These are phyloP conservation scores for Leishmania arabica DNA, from an alignment of 208 protist species.

Conservation along the genomic window DNA sequence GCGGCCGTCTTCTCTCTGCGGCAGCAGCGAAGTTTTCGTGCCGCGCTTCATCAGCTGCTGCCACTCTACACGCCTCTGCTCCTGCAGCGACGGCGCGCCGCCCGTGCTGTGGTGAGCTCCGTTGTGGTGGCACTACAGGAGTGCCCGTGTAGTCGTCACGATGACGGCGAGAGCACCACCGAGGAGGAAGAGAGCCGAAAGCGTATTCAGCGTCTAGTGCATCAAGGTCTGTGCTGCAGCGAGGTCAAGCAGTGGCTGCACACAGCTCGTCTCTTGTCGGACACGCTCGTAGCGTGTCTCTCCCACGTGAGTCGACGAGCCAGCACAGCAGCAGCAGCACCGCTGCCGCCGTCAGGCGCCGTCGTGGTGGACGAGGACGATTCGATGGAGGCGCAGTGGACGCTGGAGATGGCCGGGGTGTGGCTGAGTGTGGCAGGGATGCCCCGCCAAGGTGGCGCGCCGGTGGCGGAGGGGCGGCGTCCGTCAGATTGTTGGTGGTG, in stretches of 20 bases:
- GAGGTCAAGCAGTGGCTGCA: constrained; percentile 4
- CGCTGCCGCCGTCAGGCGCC: neutral
- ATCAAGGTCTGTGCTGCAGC: neutral
- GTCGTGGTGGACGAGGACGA: constrained; percentile 1
- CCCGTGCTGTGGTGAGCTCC: constrained; percentile 1
- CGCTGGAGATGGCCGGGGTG: constrained; percentile 8
- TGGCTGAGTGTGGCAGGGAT: neutral
- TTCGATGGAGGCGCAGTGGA: constrained; percentile 20
- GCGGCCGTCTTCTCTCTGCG: neutral
- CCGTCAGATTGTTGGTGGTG: neutral
- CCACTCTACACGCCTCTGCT: constrained; percentile 12
- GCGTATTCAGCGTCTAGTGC: neutral
- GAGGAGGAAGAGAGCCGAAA: neutral
- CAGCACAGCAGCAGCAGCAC: neutral
- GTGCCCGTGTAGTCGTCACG: neutral
- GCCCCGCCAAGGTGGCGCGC: neutral
- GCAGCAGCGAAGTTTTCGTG: neutral
- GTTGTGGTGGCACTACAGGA: constrained; percentile 1
- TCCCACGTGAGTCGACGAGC: neutral
- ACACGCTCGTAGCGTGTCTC: constrained; percentile 4
- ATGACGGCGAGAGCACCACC: neutral
- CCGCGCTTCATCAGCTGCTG: constrained; percentile 14
- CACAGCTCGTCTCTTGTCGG: neutral
- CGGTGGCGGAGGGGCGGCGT: neutral
- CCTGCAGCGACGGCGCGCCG: neutral